phyloP scores from a whole-genome alignment of 352 stramenopile genomes.

The Phytophthora vignae region DNA sequence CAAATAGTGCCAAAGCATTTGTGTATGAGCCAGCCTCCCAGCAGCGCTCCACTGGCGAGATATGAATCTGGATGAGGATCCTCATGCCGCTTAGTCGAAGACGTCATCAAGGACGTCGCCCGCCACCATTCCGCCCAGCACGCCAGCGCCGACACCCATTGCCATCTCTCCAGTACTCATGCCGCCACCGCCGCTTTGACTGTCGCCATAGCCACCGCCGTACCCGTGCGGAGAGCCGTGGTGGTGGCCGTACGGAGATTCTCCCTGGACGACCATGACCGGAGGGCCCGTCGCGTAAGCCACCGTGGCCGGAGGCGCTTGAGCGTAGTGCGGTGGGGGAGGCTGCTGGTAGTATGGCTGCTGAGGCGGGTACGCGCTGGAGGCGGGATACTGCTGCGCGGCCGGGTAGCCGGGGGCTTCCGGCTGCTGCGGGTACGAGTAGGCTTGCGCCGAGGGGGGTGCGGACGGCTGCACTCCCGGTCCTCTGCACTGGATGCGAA shows the following conservation, averaged over 20 bases:
- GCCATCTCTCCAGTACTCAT: conserved; percentile 56
- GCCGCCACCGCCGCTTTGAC: conserved; percentile 36
- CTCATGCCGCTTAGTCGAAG: conserved; percentile 44
- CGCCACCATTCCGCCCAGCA: conserved; percentile 77
- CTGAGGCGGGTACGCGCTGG: conserved; percentile 33
- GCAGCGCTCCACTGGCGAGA: background rate
- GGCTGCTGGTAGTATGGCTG: conserved; percentile 44
- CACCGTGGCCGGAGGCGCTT: conserved; percentile 31
- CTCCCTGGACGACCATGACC: conserved; percentile 38
- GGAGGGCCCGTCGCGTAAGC: conserved; percentile 45
- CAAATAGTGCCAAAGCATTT: too few species aligned
- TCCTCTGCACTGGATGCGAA: conserved; percentile 75
- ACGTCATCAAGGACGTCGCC: conserved; percentile 73
- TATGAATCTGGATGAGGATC: background rate
- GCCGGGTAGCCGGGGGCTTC: conserved; percentile 28
- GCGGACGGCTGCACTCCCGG: conserved; percentile 25
- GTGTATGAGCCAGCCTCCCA: too few species aligned
- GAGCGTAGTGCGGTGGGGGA: conserved; percentile 29
- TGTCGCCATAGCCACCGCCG: conserved; percentile 29
- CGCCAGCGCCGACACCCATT: conserved; percentile 73
- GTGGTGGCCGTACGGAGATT: conserved; percentile 34
- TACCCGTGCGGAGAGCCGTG: conserved; percentile 38
- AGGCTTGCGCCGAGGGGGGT: conserved; percentile 32
- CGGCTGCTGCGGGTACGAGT: conserved; percentile 44
- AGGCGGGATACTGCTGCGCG: conserved; percentile 25